Conservation (phyloP, 441 rosid species). For the Pelargonium myrrhifolium region DNA sequence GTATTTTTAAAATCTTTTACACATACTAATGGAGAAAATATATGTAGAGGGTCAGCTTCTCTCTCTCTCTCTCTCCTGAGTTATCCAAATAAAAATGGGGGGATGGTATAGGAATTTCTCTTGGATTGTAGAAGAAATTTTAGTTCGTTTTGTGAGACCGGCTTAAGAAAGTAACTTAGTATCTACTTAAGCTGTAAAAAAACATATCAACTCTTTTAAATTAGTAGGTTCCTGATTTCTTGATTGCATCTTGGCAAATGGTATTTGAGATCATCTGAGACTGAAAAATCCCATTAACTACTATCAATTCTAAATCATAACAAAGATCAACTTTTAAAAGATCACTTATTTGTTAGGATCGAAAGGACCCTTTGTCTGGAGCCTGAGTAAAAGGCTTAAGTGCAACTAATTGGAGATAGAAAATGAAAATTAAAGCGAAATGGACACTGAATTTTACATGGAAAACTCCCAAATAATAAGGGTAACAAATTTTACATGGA, state of each 20-base stretch:
- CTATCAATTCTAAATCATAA: not conserved
- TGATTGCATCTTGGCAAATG: not conserved
- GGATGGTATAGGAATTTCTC: not conserved
- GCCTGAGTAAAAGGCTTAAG: too few relatives aligned
- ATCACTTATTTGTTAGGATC: too few relatives aligned
- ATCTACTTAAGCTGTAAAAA: not conserved
- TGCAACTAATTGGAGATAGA: too few relatives aligned
- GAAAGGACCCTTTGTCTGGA: too few relatives aligned
- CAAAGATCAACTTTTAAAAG: not conserved
- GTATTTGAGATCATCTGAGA: not conserved
- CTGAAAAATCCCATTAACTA: not conserved
- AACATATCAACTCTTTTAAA: too few relatives aligned
- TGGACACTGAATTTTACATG: too few relatives aligned
- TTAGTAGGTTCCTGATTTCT: not conserved
- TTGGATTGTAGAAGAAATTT: not conserved
- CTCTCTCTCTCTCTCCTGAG: too few relatives aligned
- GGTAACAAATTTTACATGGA: too few relatives aligned
- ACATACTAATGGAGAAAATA: not conserved
- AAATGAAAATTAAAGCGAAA: too few relatives aligned
- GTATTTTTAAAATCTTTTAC: too few relatives aligned
- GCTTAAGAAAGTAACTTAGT: not conserved
- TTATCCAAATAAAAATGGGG: too few relatives aligned
- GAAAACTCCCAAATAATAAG: too few relatives aligned
- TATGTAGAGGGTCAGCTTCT: not conserved
- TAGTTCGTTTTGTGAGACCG: not conserved